Evolutionary conservation across 148 eudicot genomes (phyloP).

Genomic region (Oxyria digyna): DNA sequence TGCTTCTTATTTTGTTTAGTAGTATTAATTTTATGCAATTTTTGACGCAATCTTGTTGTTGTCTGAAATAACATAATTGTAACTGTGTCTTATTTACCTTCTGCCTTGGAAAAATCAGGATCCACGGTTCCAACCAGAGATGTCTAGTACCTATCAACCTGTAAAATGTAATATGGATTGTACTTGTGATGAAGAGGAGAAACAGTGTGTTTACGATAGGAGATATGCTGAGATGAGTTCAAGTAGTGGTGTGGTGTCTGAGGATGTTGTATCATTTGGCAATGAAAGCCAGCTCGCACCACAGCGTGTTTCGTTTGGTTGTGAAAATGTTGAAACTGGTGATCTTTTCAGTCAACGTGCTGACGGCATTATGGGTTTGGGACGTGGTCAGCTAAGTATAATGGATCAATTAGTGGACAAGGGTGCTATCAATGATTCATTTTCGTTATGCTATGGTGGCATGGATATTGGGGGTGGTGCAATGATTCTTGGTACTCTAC

Average conservation of each 20-base stretch:
- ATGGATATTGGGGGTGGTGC: slow-evolving; percentile 69
- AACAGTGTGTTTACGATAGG: slow-evolving; percentile 9
- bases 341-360: slow-evolving; percentile 54
- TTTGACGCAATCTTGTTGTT: too few species aligned
- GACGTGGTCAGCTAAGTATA: slow-evolving; percentile 52
- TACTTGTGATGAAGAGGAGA: slow-evolving; percentile 10
- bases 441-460: slow-evolving; percentile 65
- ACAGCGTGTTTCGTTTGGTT: slow-evolving; percentile 30
- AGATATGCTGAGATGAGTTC: slow-evolving; percentile 15
- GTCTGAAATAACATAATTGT: too few species aligned
- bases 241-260: slow-evolving; percentile 13
- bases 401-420: slow-evolving; percentile 57
- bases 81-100: not conserved
- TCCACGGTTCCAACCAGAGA: slow-evolving; percentile 46
- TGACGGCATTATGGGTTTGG: slow-evolving; percentile 74
- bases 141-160: slow-evolving; percentile 40
- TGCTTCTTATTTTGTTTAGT: too few species aligned
- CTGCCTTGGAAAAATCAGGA: slow-evolving; percentile 20
- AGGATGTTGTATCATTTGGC: slow-evolving; percentile 14
- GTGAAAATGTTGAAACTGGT: slow-evolving; percentile 63
- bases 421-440: slow-evolving; percentile 47
- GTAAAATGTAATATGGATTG: slow-evolving; percentile 41
- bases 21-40: too few species aligned
- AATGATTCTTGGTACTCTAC: slow-evolving; percentile 57
- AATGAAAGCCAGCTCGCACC: slow-evolving; percentile 11